Conservation (phyloP, 2,329 filamentous ascomycete species). For the Monosporascus sp. region DNA sequence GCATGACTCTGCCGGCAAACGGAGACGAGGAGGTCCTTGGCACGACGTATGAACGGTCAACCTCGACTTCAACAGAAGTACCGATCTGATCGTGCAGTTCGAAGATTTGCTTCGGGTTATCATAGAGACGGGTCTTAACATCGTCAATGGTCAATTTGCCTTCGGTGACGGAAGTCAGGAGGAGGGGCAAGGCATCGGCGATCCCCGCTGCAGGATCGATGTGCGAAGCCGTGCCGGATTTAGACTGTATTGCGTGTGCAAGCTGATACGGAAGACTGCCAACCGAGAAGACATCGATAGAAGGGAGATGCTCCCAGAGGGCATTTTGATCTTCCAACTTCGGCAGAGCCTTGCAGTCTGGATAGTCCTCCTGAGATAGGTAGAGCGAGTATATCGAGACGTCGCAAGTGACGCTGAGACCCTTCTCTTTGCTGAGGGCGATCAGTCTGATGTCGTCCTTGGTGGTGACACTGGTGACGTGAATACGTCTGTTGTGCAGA, state of each 20-base stretch:
- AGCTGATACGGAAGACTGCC: slow-evolving; percentile 75
- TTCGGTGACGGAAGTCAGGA: slow-evolving; percentile 71
- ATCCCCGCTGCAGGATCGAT: slow-evolving; percentile 62
- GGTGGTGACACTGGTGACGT: slow-evolving; percentile 75
- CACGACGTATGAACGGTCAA: slow-evolving; percentile 65
- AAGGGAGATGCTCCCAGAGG: slow-evolving; percentile 67
- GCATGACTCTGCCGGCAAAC: slow-evolving; percentile 63
- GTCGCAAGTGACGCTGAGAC: slow-evolving; percentile 76
- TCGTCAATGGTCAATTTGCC: slow-evolving; percentile 70
- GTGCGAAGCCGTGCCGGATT: slow-evolving; percentile 32
- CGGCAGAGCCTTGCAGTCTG: slow-evolving; percentile 61
- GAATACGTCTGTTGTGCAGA: slow-evolving; percentile 71
- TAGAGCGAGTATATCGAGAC: slow-evolving; percentile 77
- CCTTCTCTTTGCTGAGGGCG: slow-evolving; percentile 72
- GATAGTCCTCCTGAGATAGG: slow-evolving; percentile 65
- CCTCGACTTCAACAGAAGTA: slow-evolving; percentile 67
- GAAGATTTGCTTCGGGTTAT: slow-evolving; percentile 76
- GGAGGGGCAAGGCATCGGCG: slow-evolving; percentile 65
- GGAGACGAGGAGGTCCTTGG: slow-evolving; percentile 60
- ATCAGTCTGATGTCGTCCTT: slow-evolving; percentile 76
- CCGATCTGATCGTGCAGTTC: slow-evolving; percentile 76
- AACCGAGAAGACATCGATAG: slow-evolving; percentile 74
- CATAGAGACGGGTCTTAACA: slow-evolving; percentile 64
- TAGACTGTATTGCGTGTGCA: slow-evolving; percentile 44
- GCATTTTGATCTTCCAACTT: slow-evolving; percentile 64